Evolutionary conservation across 2,329 filamentous ascomycete species (phyloP).

Genomic region (Apiospora saccharicola): DNA sequence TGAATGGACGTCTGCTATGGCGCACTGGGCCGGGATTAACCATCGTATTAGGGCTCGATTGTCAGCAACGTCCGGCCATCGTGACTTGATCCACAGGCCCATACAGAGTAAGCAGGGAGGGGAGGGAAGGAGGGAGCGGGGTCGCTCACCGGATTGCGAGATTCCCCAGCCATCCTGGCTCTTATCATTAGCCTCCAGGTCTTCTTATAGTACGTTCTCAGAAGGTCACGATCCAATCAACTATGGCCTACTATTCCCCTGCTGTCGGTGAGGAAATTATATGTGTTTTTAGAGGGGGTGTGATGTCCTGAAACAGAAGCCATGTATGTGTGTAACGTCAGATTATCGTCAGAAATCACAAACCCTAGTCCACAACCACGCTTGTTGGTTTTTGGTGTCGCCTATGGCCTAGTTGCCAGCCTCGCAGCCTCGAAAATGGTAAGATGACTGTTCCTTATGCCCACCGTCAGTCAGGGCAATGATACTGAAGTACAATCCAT

Average conservation of each 20-base stretch:
- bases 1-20: background rate
- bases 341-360: slow-evolving; percentile 5
- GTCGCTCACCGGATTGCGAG: slow-evolving; percentile 11
- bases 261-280: background rate
- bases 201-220: background rate
- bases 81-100: slow-evolving; percentile 12
- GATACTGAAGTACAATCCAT: background rate
- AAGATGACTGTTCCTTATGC: background rate
- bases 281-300: too few relatives aligned
- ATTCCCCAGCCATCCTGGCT: background rate
- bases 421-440: slow-evolving; percentile 8
- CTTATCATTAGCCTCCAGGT: background rate
- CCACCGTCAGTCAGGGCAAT: background rate
- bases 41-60: background rate
- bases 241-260: too few relatives aligned
- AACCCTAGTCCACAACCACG: background rate
- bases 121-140: background rate
- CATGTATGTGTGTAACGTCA: slow-evolving; percentile 17
- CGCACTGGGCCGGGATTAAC: background rate
- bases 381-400: background rate
- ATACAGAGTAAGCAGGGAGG: background rate
- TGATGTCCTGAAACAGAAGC: background rate
- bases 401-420: background rate
- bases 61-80: slow-evolving; percentile 2
- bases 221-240: slow-evolving; percentile 20